Evolutionary conservation across 176 grass and related monocot genomes (phyloP), one percentile per base, ranked within the genome.

Genomic region (Paspalum vaginatum): DNA sequence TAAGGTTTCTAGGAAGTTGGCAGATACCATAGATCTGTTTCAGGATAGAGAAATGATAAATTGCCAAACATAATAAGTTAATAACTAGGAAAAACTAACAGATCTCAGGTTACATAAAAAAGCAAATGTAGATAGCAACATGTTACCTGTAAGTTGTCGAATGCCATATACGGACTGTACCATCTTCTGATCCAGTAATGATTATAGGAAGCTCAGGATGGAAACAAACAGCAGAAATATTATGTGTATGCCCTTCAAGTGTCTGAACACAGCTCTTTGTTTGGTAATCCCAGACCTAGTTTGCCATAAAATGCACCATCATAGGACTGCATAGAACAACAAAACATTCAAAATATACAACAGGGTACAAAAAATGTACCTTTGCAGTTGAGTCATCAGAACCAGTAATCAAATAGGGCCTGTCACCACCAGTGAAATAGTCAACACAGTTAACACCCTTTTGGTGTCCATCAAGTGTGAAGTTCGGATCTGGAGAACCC

Each of bases 281-380:
- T 95, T 98, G 96, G 70, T 98, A 98, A 73, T 98, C 96, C 96
- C 96, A 98, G 55, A 95, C 92, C 96, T 97, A 81, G 82, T 93
- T 85, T 74, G 65, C 79, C 55, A 83, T 82, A 62, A 80, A 80
- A 18, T 14, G 26, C 46, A 79, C 21, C 14, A 47, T 68, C 61
- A 63, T 68, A 87, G 82, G 22, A 77, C 21, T 72, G 21, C 11
- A 68, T n/a, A n/a, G 53, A 89, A 42, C 8, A 80, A 11, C 2
- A 43, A 37, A 72, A 86, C 9, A 13, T 61, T 76, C 6, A 50
- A 76, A 74, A 76, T 39, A 83, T 61, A 75, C 41, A 76, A 10
- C 10, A 0, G 22, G 41, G 49, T 71, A 52, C 37, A 56, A 56
- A 67, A 92, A 55, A 80, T 72, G 80, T n/a, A 95, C 96, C 92